These are phyloP conservation scores for Remersonia thermophila DNA, from an alignment of 2,329 filamentous ascomycete genomes.

Conservation along the genomic window DNA sequence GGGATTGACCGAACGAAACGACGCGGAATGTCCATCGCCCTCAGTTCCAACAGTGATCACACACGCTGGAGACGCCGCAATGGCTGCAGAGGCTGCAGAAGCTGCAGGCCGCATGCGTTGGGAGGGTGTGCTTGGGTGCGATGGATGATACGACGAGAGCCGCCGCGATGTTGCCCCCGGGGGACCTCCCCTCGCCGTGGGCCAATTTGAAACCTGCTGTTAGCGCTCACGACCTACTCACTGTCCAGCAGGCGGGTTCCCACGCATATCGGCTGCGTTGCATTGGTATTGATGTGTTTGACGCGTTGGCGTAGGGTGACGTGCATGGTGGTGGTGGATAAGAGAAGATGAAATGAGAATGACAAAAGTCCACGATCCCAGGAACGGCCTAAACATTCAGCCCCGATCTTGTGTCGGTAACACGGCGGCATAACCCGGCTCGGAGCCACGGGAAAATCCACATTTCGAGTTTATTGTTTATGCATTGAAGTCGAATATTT, in stretches of 20 bases:
- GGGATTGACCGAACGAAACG: slow-evolving; percentile 1
- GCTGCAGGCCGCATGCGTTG: slow-evolving; percentile 2
- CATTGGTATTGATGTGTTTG: too few species aligned
- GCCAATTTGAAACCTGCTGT: not conserved
- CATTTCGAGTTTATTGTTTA: too few species aligned
- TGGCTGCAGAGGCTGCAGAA: too few species aligned
- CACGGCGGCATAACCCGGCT: slow-evolving; percentile 1
- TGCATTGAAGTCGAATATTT: not conserved
- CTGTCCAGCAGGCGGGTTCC: too few species aligned
- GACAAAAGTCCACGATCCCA: too few species aligned
- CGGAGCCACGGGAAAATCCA: not conserved
- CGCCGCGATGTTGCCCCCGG: not conserved
- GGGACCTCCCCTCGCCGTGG: not conserved
- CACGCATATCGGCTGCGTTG: too few species aligned
- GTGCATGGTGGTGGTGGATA: too few species aligned
- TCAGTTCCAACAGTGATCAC: not conserved
- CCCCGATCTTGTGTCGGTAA: slow-evolving; percentile 1
- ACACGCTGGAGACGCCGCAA: too few species aligned
- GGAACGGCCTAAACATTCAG: too few species aligned
- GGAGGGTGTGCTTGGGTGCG: not conserved
- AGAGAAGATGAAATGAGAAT: too few species aligned
- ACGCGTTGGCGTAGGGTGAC: too few species aligned
- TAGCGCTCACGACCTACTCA: slow-evolving; percentile 2
- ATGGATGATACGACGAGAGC: too few species aligned
- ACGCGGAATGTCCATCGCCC: not conserved